These are phyloP conservation scores for Colletotrichum karsti DNA, from an alignment of 2,329 filamentous ascomycete genomes.

Conservation along the genomic window DNA sequence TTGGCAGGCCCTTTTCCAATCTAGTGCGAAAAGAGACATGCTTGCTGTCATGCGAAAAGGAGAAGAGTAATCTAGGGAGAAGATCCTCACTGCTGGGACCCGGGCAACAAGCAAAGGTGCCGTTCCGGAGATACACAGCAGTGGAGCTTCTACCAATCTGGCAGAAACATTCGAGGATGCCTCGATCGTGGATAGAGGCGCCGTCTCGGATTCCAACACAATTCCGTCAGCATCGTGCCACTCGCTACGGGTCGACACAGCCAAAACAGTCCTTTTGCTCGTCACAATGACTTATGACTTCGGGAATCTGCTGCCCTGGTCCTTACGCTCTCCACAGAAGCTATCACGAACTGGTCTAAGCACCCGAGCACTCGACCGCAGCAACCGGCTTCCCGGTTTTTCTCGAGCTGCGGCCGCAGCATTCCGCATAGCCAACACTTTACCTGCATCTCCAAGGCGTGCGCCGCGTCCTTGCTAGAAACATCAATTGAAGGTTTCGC, in stretches of 20 bases:
- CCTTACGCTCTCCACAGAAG: constrained; percentile 11
- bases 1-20: not conserved
- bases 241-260: not conserved
- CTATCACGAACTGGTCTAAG: constrained; percentile 18
- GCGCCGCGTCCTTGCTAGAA: not conserved
- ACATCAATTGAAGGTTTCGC: not conserved
- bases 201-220: constrained; percentile 8
- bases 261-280: not conserved
- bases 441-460: not conserved
- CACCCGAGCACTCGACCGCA: not conserved
- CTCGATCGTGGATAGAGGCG: not conserved
- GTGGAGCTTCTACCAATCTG: not conserved
- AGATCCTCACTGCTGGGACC: not conserved
- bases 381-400: constrained; percentile 9
- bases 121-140: not conserved
- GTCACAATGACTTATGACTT: not conserved
- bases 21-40: not conserved
- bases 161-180: constrained; percentile 11
- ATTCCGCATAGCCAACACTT: not conserved
- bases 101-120: not conserved
- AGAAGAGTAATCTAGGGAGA: not conserved
- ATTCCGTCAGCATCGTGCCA: not conserved
- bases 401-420: not conserved
- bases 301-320: not conserved
- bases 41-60: not conserved